phyloP scores from a whole-genome alignment of 257 asterid species.

The Thymus quinquecostatus region DNA sequence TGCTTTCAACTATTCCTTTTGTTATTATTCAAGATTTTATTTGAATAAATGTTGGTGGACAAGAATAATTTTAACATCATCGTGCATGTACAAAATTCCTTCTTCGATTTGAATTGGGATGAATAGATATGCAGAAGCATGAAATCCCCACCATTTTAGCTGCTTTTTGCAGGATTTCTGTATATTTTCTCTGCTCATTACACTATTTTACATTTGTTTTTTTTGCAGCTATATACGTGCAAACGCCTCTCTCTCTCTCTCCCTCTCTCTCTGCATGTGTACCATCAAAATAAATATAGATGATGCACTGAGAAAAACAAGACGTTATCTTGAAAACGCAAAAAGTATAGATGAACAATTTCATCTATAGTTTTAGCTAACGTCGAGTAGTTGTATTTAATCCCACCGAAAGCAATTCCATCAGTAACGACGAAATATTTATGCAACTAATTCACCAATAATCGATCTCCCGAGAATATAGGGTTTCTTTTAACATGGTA shows the following conservation, averaged over 20 bases:
- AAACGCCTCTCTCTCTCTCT: background rate
- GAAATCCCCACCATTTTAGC: background rate
- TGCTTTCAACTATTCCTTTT: too few relatives aligned
- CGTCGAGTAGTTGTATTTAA: too few relatives aligned
- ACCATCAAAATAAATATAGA: too few relatives aligned
- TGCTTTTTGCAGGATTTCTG: background rate
- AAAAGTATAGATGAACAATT: too few relatives aligned
- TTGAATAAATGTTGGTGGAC: too few relatives aligned
- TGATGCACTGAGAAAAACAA: too few relatives aligned
- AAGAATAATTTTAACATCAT: background rate
- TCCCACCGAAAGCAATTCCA: too few relatives aligned
- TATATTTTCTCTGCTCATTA: slow-evolving; percentile 10
- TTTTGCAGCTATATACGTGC: background rate
- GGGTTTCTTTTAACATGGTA: background rate
- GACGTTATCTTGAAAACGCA: too few relatives aligned
- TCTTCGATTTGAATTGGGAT: background rate
- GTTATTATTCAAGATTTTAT: too few relatives aligned
- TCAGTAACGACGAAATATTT: too few relatives aligned
- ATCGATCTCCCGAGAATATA: background rate
- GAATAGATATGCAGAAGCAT: background rate
- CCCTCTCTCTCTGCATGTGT: background rate
- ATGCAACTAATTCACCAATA: too few relatives aligned
- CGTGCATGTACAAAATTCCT: background rate
- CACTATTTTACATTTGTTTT: slow-evolving; percentile 15
- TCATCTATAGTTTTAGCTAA: too few relatives aligned